These are phyloP conservation scores for Phialophora chinensis DNA, from an alignment of 2,329 filamentous ascomycete genomes.

Conservation along the genomic window DNA sequence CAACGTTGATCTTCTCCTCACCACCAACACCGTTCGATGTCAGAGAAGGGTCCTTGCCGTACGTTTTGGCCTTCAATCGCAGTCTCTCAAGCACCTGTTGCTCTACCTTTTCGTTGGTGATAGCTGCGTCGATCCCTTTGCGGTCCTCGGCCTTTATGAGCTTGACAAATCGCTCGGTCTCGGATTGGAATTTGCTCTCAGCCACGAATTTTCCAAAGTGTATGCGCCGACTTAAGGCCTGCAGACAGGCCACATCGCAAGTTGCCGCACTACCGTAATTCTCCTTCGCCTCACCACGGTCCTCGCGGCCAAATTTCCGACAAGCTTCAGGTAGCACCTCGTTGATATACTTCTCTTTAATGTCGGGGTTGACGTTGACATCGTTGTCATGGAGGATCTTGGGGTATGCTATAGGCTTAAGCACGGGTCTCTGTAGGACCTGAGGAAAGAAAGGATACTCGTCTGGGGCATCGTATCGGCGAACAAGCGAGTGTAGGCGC, in stretches of 20 bases:
- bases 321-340: conserved; percentile 85
- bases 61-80: conserved; percentile 86
- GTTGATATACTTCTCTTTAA: conserved; percentile 83
- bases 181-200: conserved; percentile 88
- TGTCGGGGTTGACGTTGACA: conserved; percentile 86
- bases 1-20: conserved; percentile 80
- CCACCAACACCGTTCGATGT: conserved; percentile 49
- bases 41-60: conserved; percentile 84
- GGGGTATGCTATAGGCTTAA: conserved; percentile 88
- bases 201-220: conserved; percentile 99
- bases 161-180: conserved; percentile 77
- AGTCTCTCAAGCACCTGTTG: conserved; percentile 87
- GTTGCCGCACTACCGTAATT: conserved; percentile 95
- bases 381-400: conserved; percentile 83
- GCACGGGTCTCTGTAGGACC: conserved; percentile 76
- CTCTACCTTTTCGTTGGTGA: conserved; percentile 89
- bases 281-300: conserved; percentile 84
- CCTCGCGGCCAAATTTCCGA: conserved; percentile 73
- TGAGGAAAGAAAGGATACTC: conserved; percentile 97
- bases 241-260: conserved; percentile 86
- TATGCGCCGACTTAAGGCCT: conserved; percentile 86
- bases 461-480: conserved; percentile 93
- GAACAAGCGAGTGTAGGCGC: conserved; percentile 86
- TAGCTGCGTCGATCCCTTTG: conserved; percentile 82
- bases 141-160: conserved; percentile 83